Evolutionary conservation across 192 early-diverging fungal species (phyloP).

Genomic region (Backusella liffmaniae): DNA sequence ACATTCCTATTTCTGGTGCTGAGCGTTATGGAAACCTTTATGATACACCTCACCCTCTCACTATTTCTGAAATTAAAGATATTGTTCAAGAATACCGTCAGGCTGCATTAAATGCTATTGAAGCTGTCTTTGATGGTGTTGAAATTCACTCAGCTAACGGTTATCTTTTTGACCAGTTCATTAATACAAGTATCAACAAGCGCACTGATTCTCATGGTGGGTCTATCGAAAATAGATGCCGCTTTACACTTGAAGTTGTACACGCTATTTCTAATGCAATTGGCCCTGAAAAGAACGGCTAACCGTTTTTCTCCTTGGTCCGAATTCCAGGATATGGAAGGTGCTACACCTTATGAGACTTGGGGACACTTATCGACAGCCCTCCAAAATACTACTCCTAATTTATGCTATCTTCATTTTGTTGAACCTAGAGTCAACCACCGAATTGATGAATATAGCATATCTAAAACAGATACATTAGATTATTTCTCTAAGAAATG

Average conservation of each 20-base stretch:
- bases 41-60: conserved; percentile 19
- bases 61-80: conserved; percentile 9
- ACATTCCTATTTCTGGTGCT: conserved; percentile 15
- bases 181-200: conserved; percentile 75
- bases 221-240: conserved; percentile 17
- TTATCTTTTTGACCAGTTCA: conserved; percentile 79
- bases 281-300: conserved; percentile 26
- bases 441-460: conserved; percentile 1
- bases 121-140: conserved; percentile 84
- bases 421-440: conserved; percentile 19
- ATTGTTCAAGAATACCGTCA: conserved; percentile 5
- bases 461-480: neutral
- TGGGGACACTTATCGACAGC: conserved; percentile 20
- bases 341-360: conserved; percentile 20
- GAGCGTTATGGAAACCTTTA: neutral
- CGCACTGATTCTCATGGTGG: conserved; percentile 53
- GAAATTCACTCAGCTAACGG: conserved; percentile 94
- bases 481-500: conserved; percentile 8
- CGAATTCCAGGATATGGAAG: conserved; percentile 31
- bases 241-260: conserved; percentile 23
- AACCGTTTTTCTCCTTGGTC: conserved; percentile 34
- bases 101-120: conserved; percentile 67
- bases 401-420: conserved; percentile 31
- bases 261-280: conserved; percentile 14
- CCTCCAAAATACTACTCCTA: conserved; percentile 22